Evolutionary conservation across 768 basidiomycete genomes (phyloP), one percentile per base, ranked within the genome.

Genomic region (Exsudoporus frostii): DNA sequence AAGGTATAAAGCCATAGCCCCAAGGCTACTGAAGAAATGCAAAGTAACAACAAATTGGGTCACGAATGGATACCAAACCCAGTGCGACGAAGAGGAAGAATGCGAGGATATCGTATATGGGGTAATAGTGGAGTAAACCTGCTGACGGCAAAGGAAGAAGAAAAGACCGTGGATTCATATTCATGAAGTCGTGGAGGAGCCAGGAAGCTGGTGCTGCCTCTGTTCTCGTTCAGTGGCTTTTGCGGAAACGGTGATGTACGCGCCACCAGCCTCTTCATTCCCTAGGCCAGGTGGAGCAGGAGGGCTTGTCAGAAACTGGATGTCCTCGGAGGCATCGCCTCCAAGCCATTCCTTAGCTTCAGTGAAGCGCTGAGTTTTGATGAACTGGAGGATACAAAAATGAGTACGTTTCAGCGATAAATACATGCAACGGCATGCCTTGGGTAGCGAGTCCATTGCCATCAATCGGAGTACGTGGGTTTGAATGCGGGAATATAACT

Each of bases 381-480:
- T 90, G 74, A 93, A 93, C 92, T 93, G 54, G 25, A 45, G 14
- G 50, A 37, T 34, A 20, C 49, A 14, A 33, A 19, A 10, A 54
- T 53, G 43, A 54, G 43, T 15, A 55, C 56, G 56, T 54, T 53
- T 51, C 37, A 51, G 34, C 7, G 17, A 24, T 39, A 48, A 39
- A 45, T 24, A 49, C 42, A 37, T 42, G 38, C 22, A 49, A 19
- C 24, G 32, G 63, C 76, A 27, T 62, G 90, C 91, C 80, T 96
- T 96, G 14, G 97, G 97, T n/a, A 99, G 88, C 7, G 96, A 98
- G 71, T 99, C 97, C 51, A 95, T 96, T 17, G 97, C 94, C 91
- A 99, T 96, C 62, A 99, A 68, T 43, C 96, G 83, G 78, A 98
- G 98, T 58, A 98, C 93, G 65, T 98, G 95, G 20, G 80, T 88